Percentiles rank a stretch among this genome's conserved stretches.
Evolutionary conservation across 768 basidiomycete genomes (phyloP).

Genomic region (Leccinum subgranulosum): DNA sequence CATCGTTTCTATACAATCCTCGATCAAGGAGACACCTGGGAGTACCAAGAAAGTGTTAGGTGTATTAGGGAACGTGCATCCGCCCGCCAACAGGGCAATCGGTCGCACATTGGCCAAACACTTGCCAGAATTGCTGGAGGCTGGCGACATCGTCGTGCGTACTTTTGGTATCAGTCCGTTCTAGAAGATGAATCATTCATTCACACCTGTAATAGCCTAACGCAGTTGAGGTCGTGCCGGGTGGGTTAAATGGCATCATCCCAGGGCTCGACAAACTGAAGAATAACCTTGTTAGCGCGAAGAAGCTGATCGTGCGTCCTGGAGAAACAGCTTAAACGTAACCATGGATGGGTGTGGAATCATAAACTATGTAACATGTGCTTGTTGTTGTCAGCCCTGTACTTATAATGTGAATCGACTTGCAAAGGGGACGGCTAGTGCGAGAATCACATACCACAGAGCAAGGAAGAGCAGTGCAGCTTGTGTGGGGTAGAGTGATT

Average conservation of each 20-base stretch:
- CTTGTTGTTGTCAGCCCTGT: too few species aligned
- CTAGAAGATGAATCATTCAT: not conserved
- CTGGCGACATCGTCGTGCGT: conserved; percentile 17
- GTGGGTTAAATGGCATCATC: conserved; percentile 36
- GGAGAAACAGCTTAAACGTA: conserved; percentile 24
- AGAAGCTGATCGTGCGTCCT: conserved; percentile 26
- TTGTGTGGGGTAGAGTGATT: too few species aligned
- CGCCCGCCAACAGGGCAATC: conserved; percentile 9
- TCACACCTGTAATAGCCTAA: conserved; percentile 10
- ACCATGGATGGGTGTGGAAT: too few species aligned
- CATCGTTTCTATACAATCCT: conserved; percentile 1
- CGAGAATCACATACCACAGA: too few species aligned
- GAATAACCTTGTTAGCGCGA: conserved; percentile 37
- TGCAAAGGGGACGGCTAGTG: too few species aligned
- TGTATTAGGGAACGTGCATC: conserved; percentile 11
- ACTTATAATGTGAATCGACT: too few species aligned
- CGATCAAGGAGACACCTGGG: conserved; percentile 11
- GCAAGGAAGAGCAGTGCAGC: too few species aligned
- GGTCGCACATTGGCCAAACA: conserved; percentile 11
- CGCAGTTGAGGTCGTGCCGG: conserved; percentile 29
- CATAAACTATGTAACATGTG: too few species aligned
- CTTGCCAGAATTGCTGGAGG: conserved; percentile 10
- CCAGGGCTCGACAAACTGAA: conserved; percentile 33
- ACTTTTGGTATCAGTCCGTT: not conserved
- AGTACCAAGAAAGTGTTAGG: conserved; percentile 16